Evolutionary conservation across 106 monocot genomes (phyloP), one percentile per base, ranked within the genome.

Genomic region (Gastrodia elata): DNA sequence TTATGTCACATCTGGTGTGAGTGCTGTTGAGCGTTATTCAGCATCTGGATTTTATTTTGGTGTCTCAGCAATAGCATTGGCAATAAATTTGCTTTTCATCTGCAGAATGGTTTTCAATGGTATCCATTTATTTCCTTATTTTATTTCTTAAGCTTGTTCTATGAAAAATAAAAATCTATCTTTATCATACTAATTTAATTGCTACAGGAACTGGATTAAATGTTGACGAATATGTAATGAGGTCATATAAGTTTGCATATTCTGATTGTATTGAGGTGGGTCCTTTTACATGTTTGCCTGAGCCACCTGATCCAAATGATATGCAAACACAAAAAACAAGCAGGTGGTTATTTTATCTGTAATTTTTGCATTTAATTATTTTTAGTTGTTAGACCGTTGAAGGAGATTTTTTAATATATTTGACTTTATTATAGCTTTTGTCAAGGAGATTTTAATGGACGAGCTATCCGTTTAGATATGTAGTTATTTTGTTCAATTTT

Each of bases 1-100:
- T 25, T 97, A 92, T 84, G 92, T 97, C 39, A 90, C 90, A 34
- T 76, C 90, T 81, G 96, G 96, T 65, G 73, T 84, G 67, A 84
- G 73, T 72, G 92, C 96, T 7, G 81, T 92, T 24, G 86, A 97
- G 70, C 75, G 83, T 75, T 92, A 92, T 77, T 97, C 96, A 43
- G 82, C 96, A 68, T 93, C 96, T 71, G 96, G 96, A 34, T 93
- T 97, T 70, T 97, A 93, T 81, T 97, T 97, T 84, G 96, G 96
- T 44, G 88, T 97, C 0, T 92, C 96, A 64, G 89, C 90, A 20
- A 80, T 97, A 77, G 87, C 92, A 39, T 61, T 97, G 57, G 96
- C 96, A 34, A 88, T 97, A 61, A 97, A 97, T 77, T 90, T 97
- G 88, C 88, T 97, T 68, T 97, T 97, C 67, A 88, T 97, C 68